Conservation (phyloP, 2,329 filamentous ascomycete species). For the Neopestalotiopsis clavispora region DNA sequence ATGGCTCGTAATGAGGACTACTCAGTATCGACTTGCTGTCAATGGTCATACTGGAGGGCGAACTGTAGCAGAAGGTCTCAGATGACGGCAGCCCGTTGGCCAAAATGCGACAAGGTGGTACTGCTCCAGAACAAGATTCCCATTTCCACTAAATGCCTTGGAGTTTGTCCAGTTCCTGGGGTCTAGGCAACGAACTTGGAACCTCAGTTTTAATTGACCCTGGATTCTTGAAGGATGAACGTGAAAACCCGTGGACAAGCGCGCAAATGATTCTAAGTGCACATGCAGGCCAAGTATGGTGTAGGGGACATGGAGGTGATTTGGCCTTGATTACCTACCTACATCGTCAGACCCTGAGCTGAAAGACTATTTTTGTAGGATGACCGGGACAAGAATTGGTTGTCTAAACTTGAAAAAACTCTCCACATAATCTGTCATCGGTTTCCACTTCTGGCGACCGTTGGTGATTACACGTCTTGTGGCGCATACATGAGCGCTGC, state of each 20-base stretch:
- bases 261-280: too few species aligned
- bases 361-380: too few species aligned
- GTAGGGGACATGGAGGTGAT: too few species aligned
- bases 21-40: neutral
- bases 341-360: too few species aligned
- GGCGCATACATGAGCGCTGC: neutral
- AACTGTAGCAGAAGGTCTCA: constrained; percentile 1
- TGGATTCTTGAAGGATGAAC: too few species aligned
- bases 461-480: neutral
- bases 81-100: neutral
- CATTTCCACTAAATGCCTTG: neutral
- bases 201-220: too few species aligned
- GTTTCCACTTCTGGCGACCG: neutral
- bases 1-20: neutral
- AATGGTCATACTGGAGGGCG: neutral
- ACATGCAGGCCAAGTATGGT: too few species aligned
- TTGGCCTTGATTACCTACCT: too few species aligned
- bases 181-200: too few species aligned
- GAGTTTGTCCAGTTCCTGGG: neutral
- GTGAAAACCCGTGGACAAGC: too few species aligned
- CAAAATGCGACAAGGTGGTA: constrained; percentile 4
- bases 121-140: neutral
- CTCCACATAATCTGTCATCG: neutral
- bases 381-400: neutral
- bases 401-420: neutral